These are phyloP conservation scores for Adenanthera pavonina DNA, from an alignment of 306 rosid species.

Conservation along the genomic window DNA sequence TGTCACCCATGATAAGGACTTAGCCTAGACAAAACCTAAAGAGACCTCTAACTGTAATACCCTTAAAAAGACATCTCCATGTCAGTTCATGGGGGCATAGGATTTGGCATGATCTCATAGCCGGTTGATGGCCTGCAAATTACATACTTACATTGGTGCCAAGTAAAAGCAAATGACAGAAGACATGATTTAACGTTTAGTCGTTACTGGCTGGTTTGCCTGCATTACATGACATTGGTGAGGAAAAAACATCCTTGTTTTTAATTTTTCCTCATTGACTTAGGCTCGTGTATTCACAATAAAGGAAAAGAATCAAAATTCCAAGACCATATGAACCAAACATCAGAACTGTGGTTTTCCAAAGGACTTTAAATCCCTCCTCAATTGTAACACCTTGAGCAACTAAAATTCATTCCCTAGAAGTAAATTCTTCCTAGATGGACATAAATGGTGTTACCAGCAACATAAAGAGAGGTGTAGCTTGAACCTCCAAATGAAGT, in stretches of 20 bases:
- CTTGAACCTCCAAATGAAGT: constrained; percentile 16
- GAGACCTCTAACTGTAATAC: background rate
- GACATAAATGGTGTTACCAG: constrained; percentile 10
- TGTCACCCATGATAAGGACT: background rate
- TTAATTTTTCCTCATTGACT: constrained; percentile 32
- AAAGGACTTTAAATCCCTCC: constrained; percentile 25
- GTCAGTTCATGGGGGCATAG: background rate
- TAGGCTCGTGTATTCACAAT: constrained; percentile 2
- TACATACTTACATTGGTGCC: constrained; percentile 15
- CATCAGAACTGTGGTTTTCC: constrained; percentile 11
- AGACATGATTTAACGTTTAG: background rate
- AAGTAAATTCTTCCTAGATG: constrained; percentile 25
- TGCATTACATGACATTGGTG: background rate
- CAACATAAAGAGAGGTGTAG: background rate
- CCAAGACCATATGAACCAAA: constrained; percentile 22
- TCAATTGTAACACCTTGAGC: constrained; percentile 14
- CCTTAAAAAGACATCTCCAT: background rate
- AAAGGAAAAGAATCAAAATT: constrained; percentile 27
- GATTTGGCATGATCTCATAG: background rate
- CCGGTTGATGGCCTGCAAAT: constrained; percentile 11
- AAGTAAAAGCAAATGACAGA: constrained; percentile 6
- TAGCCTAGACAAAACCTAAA: background rate
- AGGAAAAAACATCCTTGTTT: constrained; percentile 28
- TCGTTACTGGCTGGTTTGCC: background rate
- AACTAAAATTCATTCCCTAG: constrained; percentile 5